Evolutionary conservation across 1,284 basidiomycete species (phyloP).

Genomic region (Kalmanozyma brasiliensis): DNA sequence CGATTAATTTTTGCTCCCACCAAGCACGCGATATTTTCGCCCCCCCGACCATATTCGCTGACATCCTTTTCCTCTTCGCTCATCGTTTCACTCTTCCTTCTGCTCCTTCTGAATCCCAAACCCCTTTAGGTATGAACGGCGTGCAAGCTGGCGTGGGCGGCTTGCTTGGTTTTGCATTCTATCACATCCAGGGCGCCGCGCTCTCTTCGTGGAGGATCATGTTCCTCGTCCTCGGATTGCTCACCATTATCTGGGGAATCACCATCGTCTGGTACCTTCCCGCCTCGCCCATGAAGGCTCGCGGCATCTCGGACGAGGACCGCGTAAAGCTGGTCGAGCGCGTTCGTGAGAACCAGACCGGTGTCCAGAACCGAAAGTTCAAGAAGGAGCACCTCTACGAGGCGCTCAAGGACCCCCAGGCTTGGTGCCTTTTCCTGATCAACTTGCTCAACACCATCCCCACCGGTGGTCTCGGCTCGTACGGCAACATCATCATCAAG

Average conservation of each 20-base stretch:
- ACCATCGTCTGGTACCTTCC: conserved; percentile 64
- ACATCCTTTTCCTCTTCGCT: conserved; percentile 1
- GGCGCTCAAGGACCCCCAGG: conserved; percentile 71
- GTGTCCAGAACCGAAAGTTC: conserved; percentile 73
- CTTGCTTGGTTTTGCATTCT: conserved; percentile 63
- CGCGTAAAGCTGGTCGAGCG: conserved; percentile 72
- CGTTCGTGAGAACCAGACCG: conserved; percentile 72
- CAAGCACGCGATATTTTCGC: no score
- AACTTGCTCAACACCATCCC: conserved; percentile 73
- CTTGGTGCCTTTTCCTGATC: conserved; percentile 63
- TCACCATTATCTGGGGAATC: conserved; percentile 44
- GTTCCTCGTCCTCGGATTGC: conserved; percentile 66
- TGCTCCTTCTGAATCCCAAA: no score
- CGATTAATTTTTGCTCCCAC: no score
- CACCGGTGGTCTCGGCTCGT: conserved; percentile 70
- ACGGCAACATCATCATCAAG: conserved; percentile 71
- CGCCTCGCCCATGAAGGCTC: conserved; percentile 35
- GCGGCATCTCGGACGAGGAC: conserved; percentile 71
- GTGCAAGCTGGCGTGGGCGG: conserved; percentile 51
- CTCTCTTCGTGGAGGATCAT: conserved; percentile 73
- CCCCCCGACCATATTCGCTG: no score
- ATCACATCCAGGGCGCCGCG: conserved; percentile 69
- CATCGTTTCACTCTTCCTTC: no score
- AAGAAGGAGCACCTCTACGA: conserved; percentile 72
- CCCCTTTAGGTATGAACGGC: conserved; percentile 38